Percentiles rank a stretch among this genome's conserved stretches.
These are phyloP conservation scores for Candida nanaspora DNA, from an alignment of 805 yeast species.

Conservation along the genomic window DNA sequence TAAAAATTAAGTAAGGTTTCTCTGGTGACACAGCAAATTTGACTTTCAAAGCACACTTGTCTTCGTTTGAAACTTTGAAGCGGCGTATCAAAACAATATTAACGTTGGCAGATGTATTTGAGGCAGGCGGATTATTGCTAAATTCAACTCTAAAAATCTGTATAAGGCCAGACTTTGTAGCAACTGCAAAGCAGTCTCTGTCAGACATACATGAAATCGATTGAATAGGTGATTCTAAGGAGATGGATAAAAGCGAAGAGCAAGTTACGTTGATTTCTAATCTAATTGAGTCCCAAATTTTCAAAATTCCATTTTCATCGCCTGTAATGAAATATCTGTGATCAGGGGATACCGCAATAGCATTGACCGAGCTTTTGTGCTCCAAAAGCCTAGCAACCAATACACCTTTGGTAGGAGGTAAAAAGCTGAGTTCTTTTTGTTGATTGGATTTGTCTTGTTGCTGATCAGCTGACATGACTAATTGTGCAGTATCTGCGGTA, in stretches of 20 bases:
- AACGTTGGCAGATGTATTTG: background rate
- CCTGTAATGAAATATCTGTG: slow-evolving; percentile 68
- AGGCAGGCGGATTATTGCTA: slow-evolving; percentile 8
- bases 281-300: slow-evolving; percentile 69
- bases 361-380: slow-evolving; percentile 50
- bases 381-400: slow-evolving; percentile 61
- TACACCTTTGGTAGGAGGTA: slow-evolving; percentile 34
- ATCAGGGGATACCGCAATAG: slow-evolving; percentile 54
- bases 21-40: slow-evolving; percentile 33
- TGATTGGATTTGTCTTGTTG: background rate
- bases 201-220: slow-evolving; percentile 43
- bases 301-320: slow-evolving; percentile 64
- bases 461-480: background rate
- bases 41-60: slow-evolving; percentile 35
- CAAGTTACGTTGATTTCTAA: slow-evolving; percentile 56
- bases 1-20: slow-evolving; percentile 36
- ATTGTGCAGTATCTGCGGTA: background rate
- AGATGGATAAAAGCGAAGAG: slow-evolving; percentile 38
- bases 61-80: slow-evolving; percentile 26
- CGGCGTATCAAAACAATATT: slow-evolving; percentile 30
- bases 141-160: slow-evolving; percentile 33
- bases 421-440: too few relatives aligned
- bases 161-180: slow-evolving; percentile 40
- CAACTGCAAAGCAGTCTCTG: slow-evolving; percentile 52
- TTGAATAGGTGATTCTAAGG: slow-evolving; percentile 43